Evolutionary conservation across 192 early-diverging fungal species (phyloP).

Genomic region (Coemansia asiatica): DNA sequence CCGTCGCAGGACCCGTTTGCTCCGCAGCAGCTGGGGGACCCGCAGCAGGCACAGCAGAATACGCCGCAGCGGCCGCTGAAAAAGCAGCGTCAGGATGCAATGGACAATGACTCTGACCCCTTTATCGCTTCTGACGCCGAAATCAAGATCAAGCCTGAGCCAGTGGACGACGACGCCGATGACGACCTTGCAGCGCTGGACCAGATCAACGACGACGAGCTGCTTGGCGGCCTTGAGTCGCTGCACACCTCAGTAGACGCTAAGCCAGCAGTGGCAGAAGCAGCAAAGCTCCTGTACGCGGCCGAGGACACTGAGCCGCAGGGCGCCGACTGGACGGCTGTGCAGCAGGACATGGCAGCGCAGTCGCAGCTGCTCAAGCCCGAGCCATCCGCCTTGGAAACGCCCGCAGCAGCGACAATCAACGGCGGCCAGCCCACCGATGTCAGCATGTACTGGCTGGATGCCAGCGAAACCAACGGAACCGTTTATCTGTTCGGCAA

Average conservation of each 20-base stretch:
- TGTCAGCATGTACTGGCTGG: slow-evolving; percentile 86
- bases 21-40: too few species aligned
- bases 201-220: slow-evolving; percentile 16
- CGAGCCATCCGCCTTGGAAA: background rate
- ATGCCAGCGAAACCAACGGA: slow-evolving; percentile 83
- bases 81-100: slow-evolving; percentile 14
- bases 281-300: slow-evolving; percentile 15
- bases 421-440: background rate
- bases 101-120: background rate
- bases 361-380: background rate
- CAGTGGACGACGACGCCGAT: slow-evolving; percentile 4
- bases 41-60: background rate
- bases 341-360: slow-evolving; percentile 31
- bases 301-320: slow-evolving; percentile 14
- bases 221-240: slow-evolving; percentile 32
- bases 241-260: background rate
- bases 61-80: slow-evolving; percentile 5
- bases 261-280: background rate
- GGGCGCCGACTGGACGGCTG: slow-evolving; percentile 50
- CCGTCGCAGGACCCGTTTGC: slow-evolving; percentile 27
- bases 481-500: slow-evolving; percentile 92
- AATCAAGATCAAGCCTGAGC: slow-evolving; percentile 5
- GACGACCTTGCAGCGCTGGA: slow-evolving; percentile 4
- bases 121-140: background rate
- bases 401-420: background rate